These are phyloP conservation scores for Trametes meyenii DNA, from an alignment of 768 basidiomycete species.

Conservation along the genomic window DNA sequence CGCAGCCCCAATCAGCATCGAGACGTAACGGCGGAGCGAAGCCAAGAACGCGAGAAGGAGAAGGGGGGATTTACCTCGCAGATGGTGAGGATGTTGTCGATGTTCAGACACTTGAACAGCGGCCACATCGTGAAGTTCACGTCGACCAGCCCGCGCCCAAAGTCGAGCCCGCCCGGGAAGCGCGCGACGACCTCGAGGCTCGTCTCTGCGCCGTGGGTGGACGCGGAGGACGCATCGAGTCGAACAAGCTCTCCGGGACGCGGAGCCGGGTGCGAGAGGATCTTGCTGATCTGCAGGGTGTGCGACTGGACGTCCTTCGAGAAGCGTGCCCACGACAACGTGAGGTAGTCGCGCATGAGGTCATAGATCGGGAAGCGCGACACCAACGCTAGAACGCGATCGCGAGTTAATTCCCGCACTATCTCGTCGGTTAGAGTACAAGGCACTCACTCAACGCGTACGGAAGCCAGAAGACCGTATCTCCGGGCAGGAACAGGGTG, in stretches of 20 bases:
- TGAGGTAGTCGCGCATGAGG: conserved; percentile 92
- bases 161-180: conserved; percentile 93
- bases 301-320: conserved; percentile 94
- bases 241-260: conserved; percentile 85
- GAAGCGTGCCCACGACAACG: conserved; percentile 94
- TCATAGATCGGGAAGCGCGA: conserved; percentile 95
- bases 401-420: not conserved
- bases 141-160: conserved; percentile 87
- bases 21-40: not conserved
- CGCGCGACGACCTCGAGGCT: conserved; percentile 83
- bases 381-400: conserved; percentile 62
- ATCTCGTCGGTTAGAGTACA: conserved; percentile 9
- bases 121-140: conserved; percentile 99
- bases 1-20: not conserved
- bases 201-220: conserved; percentile 54
- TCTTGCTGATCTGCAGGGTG: conserved; percentile 86
- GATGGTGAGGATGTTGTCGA: conserved; percentile 91
- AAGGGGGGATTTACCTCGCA: conserved; percentile 65
- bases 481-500: conserved; percentile 84
- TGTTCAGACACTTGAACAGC: conserved; percentile 87
- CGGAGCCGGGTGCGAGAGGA: conserved; percentile 84
- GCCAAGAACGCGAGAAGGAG: not conserved
- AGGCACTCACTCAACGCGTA: conserved; percentile 78
- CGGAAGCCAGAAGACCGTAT: conserved; percentile 94
- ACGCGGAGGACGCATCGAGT: conserved; percentile 71